Percentiles rank a stretch among this genome's conserved stretches.
phyloP scores from a whole-genome alignment of 345 rosid genomes.

The Gossypioides kirkii region DNA sequence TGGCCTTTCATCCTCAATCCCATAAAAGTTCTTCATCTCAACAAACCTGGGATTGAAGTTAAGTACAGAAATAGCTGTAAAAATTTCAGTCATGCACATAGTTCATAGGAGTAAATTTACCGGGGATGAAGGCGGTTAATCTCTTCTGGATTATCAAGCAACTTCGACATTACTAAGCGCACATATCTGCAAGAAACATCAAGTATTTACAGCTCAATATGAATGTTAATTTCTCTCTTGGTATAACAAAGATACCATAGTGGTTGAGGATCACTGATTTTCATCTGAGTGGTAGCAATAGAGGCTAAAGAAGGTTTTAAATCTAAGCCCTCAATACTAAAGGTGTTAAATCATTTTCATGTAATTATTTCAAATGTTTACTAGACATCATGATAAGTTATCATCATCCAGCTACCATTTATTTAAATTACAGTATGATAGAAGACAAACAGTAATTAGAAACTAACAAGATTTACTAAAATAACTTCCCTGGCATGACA shows the following conservation, averaged over 20 bases:
- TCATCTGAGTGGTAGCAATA: background rate
- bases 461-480: background rate
- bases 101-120: conserved; percentile 29
- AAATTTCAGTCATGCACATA: conserved; percentile 1
- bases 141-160: conserved; percentile 42
- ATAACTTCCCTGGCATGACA: background rate
- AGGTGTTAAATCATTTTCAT: background rate
- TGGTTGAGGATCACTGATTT: background rate
- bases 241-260: background rate
- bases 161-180: conserved; percentile 68
- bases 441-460: background rate
- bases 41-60: conserved; percentile 46
- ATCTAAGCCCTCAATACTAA: background rate
- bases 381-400: background rate
- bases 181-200: conserved; percentile 56
- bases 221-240: background rate
- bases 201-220: background rate
- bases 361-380: background rate
- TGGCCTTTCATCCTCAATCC: conserved; percentile 75
- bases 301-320: background rate
- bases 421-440: background rate
- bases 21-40: conserved; percentile 69
- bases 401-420: background rate
- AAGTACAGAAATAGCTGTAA: conserved; percentile 11
- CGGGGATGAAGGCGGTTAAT: conserved; percentile 65